phyloP scores from a whole-genome alignment of 768 basidiomycete genomes.

The Leccinellum albellum region DNA sequence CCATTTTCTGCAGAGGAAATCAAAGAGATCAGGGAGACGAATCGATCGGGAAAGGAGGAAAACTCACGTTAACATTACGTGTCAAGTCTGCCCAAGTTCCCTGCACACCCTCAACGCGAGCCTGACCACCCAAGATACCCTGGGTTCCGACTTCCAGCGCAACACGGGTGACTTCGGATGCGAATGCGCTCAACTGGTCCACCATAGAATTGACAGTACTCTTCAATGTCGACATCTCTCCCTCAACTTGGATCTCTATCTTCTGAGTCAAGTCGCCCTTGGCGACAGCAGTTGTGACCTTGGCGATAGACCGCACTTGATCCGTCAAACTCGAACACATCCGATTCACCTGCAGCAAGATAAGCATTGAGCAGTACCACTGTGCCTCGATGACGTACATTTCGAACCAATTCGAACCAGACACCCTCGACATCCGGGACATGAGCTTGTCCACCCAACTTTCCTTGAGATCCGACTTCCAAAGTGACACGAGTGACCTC shows the following conservation, averaged over 20 bases:
- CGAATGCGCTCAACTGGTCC: slow-evolving; percentile 82
- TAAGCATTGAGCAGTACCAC: slow-evolving; percentile 7
- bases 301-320: slow-evolving; percentile 78
- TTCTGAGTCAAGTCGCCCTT: slow-evolving; percentile 89
- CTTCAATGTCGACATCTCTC: slow-evolving; percentile 84
- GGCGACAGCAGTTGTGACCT: slow-evolving; percentile 86
- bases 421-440: slow-evolving; percentile 91
- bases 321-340: slow-evolving; percentile 82
- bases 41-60: neutral
- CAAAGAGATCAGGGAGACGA: neutral
- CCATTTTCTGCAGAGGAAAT: slow-evolving; percentile 66
- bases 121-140: slow-evolving; percentile 88
- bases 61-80: slow-evolving; percentile 77
- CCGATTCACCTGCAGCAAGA: slow-evolving; percentile 54
- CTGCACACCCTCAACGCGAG: slow-evolving; percentile 84
- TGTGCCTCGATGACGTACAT: slow-evolving; percentile 40
- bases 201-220: slow-evolving; percentile 93
- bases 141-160: slow-evolving; percentile 89
- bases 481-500: slow-evolving; percentile 83
- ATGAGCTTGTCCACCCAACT: slow-evolving; percentile 82
- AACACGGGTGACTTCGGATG: slow-evolving; percentile 77
- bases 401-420: slow-evolving; percentile 79
- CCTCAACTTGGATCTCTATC: slow-evolving; percentile 86
- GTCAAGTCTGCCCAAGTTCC: slow-evolving; percentile 93
- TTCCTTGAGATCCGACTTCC: slow-evolving; percentile 86